phyloP scores from a whole-genome alignment of 495 filamentous ascomycete species.

The Neurospora tetrasperma region DNA sequence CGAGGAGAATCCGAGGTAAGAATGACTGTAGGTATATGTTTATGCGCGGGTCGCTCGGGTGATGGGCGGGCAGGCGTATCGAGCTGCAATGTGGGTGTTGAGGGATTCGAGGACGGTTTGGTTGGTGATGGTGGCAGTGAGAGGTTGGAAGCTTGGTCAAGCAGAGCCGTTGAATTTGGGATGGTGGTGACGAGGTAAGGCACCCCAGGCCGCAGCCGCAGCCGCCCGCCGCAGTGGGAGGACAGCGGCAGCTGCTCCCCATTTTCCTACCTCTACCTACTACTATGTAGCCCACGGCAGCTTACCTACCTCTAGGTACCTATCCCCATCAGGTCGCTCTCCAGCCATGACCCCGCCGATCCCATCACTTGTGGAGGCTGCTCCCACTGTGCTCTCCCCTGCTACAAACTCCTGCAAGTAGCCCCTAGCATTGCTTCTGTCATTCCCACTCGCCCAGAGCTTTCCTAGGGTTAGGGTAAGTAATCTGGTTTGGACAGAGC shows the following conservation, averaged over 20 bases:
- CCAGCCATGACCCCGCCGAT: background rate
- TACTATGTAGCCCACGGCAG: no score
- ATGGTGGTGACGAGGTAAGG: conserved; percentile 4
- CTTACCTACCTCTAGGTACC: no score
- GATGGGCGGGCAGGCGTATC: conserved; percentile 19
- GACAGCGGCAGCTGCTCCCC: conserved; percentile 9
- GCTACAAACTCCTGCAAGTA: background rate
- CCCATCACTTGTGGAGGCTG: conserved; percentile 14
- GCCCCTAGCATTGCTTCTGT: background rate
- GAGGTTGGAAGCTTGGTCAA: conserved; percentile 27
- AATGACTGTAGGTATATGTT: conserved; percentile 11
- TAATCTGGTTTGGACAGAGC: no score
- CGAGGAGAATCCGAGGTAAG: conserved; percentile 17
- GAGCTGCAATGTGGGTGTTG: conserved; percentile 16
- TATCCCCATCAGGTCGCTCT: background rate
- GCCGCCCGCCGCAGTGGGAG: conserved; percentile 1
- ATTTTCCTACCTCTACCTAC: background rate
- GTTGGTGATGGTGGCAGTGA: conserved; percentile 29
- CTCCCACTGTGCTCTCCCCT: background rate
- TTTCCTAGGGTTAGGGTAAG: background rate
- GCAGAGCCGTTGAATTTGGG: background rate
- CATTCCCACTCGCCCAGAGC: background rate
- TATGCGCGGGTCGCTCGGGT: conserved; percentile 8
- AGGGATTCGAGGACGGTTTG: conserved; percentile 16
- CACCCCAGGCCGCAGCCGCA: conserved; percentile 4